Evolutionary conservation across 108 stramenopile species (phyloP), one percentile per base, ranked within the genome.

Genomic region (Skeletonema marinoi): DNA sequence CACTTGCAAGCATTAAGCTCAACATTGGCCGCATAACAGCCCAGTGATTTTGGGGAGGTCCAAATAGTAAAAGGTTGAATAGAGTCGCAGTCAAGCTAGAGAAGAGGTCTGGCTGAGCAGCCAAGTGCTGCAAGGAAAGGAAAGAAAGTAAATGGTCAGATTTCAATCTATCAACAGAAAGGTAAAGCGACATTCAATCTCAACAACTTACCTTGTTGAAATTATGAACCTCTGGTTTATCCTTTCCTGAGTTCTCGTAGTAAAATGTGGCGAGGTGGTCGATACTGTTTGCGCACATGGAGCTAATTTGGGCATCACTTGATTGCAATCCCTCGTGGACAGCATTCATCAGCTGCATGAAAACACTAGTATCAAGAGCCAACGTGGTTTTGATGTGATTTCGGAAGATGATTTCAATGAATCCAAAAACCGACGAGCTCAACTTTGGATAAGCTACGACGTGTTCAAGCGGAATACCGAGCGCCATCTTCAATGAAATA

Each of bases 11-110:
- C 92, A 98, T 92, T 25, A 98, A 87, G 85, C 92, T 93, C n/a
- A 99, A 89, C 95, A 99, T 96, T 8, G 98, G 98, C 32, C 97
- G 86, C 85, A 98, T 97, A 21, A 99, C 92, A 38, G 98, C 96
- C 98, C 98, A 99, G 73, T 98, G 98, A 76, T 97, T 98, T 66
- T 91, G 90, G 44, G 96, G 93, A 29, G 94, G 87, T 33, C 96
- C 97, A 79, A 98, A 99, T 9, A 98, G 83, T 41, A 99, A 82
- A 42, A 97, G 80, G 68, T 96, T 97, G 88, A 99, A 98, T n/a
- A 99, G 85, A 14, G 98, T 97, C 16, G 89, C 85, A 42, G 96
- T 97, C 70, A 98, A 85, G 67, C 93, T 88, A 14, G 92, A 87
- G 65, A 97, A 95, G 46, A 97, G 83, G 73, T 95, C 92, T 32